Conservation (phyloP, 371 early-diverging fungal genomes). For the Umbelopsis sp. region DNA sequence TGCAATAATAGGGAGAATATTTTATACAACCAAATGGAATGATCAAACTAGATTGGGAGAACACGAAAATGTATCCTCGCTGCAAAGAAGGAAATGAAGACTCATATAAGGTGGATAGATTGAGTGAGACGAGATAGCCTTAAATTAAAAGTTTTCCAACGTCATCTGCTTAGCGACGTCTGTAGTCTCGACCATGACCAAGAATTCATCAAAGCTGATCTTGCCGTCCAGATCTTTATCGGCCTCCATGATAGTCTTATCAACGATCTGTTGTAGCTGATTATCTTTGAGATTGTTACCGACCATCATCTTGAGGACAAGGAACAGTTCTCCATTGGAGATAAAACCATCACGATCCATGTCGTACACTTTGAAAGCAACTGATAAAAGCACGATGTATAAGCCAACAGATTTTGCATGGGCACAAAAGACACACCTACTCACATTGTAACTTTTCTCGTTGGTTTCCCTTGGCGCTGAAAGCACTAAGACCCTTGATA, state of each 20-base stretch:
- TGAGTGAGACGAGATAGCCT: background rate
- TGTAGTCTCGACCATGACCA: conserved; percentile 88
- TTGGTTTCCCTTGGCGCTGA: conserved; percentile 91
- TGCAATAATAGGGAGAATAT: conserved; percentile 5
- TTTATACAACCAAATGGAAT: conserved; percentile 7
- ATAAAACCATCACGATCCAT: conserved; percentile 98
- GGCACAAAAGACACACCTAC: conserved; percentile 19
- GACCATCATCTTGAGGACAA: conserved; percentile 98
- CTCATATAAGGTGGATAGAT: background rate
- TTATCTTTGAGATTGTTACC: conserved; percentile 93
- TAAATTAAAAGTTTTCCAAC: conserved; percentile 66
- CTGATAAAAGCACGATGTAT: conserved; percentile 41
- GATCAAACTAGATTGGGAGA: background rate
- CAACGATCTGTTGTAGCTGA: conserved; percentile 98
- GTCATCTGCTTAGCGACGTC: conserved; percentile 96
- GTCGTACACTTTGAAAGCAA: conserved; percentile 99
- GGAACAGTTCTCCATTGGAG: conserved; percentile 96
- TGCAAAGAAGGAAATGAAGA: background rate
- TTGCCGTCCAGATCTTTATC: conserved; percentile 94
- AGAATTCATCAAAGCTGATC: conserved; percentile 95
- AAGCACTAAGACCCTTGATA: conserved; percentile 89
- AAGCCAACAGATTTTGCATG: background rate
- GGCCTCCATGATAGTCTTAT: conserved; percentile 98
- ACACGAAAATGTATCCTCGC: background rate
- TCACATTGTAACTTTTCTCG: conserved; percentile 91